A percentile compares a stretch with the other conserved stretches of the same genome.
These are phyloP conservation scores for Paramecium pentaurelia DNA, from an alignment of 73 alveolate genomes.

Conservation along the genomic window DNA sequence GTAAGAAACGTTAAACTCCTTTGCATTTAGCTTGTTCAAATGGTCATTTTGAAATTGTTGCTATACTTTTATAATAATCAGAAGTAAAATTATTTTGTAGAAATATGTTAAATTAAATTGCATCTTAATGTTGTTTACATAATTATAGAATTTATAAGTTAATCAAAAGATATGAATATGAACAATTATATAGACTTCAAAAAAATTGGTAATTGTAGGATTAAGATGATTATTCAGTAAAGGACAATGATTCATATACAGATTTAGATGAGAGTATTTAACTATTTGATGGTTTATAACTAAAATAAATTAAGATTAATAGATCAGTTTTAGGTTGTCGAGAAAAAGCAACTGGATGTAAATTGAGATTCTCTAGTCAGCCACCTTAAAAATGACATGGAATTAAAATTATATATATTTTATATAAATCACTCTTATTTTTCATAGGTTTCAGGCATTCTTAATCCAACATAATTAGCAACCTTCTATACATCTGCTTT, in stretches of 20 bases:
- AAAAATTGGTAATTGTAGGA: background rate
- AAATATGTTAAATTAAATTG: background rate
- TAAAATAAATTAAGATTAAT: background rate
- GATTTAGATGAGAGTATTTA: constrained; percentile 43
- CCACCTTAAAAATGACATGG: background rate
- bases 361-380: background rate
- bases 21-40: constrained; percentile 72
- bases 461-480: constrained; percentile 29
- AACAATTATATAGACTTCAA: background rate
- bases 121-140: background rate
- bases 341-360: constrained; percentile 19
- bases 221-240: constrained; percentile 23
- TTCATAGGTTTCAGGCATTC: background rate
- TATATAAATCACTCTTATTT: background rate
- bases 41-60: constrained; percentile 66
- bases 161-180: constrained; percentile 9
- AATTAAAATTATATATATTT: background rate
- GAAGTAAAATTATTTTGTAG: constrained; percentile 29
- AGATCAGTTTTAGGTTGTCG: constrained; percentile 15
- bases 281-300: constrained; percentile 33
- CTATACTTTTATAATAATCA: constrained; percentile 17
- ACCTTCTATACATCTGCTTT: background rate
- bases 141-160: constrained; percentile 31
- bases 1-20: constrained; percentile 64
- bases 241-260: constrained; percentile 31